Conservation (phyloP, 2,329 filamentous ascomycete genomes). For the Cladorrhinum sp. region DNA sequence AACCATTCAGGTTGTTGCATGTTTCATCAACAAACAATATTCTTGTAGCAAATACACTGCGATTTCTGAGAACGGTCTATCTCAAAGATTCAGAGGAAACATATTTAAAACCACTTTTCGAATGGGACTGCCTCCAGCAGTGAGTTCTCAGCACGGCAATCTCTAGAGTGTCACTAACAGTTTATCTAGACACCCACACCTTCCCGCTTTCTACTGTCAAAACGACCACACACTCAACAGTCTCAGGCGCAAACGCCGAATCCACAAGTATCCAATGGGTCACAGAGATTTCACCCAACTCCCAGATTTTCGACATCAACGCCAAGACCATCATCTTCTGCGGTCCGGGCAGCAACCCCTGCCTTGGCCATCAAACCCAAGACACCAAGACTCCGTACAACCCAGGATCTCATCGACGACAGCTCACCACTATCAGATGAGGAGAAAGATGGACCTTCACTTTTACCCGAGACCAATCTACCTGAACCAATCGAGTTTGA, state of each 20-base stretch:
- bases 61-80: neutral
- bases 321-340: neutral
- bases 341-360: constrained; percentile 8
- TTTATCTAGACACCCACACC: constrained; percentile 27
- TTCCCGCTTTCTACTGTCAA: constrained; percentile 29
- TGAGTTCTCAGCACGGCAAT: constrained; percentile 6
- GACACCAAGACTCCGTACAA: constrained; percentile 17
- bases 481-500: constrained; percentile 28
- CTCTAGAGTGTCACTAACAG: constrained; percentile 4
- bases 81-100: neutral
- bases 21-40: neutral
- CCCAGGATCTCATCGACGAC: constrained; percentile 27
- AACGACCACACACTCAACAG: constrained; percentile 21
- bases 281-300: constrained; percentile 26
- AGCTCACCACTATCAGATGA: constrained; percentile 24
- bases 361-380: constrained; percentile 16
- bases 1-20: neutral
- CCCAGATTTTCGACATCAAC: constrained; percentile 26
- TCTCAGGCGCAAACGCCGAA: constrained; percentile 21
- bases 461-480: constrained; percentile 4
- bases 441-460: constrained; percentile 2
- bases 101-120: neutral
- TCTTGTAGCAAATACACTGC: neutral
- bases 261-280: constrained; percentile 13
- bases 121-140: constrained; percentile 18